Base-by-base conservation (phyloP, 2,329 filamentous ascomycete genomes). In the Talaromyces sp. region DNA sequence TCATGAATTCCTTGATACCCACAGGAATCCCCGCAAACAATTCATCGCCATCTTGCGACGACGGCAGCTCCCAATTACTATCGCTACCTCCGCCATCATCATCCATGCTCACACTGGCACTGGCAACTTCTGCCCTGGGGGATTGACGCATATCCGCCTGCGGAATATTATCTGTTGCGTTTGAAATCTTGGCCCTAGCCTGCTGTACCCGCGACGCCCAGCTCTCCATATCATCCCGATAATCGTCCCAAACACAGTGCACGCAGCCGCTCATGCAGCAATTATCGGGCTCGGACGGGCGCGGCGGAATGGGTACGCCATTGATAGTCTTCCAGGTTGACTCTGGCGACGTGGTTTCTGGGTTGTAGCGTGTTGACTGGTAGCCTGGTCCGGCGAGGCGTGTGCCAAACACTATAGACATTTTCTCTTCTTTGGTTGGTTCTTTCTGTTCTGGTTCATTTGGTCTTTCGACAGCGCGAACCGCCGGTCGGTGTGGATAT, bases 211-310 rank as follows among this genome's bases (percentile, higher is more conserved):
- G 84, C 15, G 80, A 78, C 4, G 88, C 89, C 91, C 92, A 98
- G 62, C 91, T 90, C 74, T 98, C 93, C 77, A 98, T 83, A 58
- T 98, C 95, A 67, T 99, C 93, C 9, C 93, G 84, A 75, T 88
- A 98, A 58, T 86, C 82, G 69, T 97, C 93, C 93, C 93, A 98
- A 2, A 98, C 95, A 75, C 95, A 99, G 74, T 98, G 93, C 55
- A 96, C 93, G 73, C 95, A 99, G 3, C 95, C 95, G 71, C 91
- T 95, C 95, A 99, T 99, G 77, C 95, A 99, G 82, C 95, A 99
- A 72, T 99, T 97, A 70, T 98, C 95, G 3, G 95, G 95, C 76
- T 99, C 93, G 55, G 86, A 83, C 1, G 95, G 95, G 55, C 85
- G 85, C 0, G 92, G 93, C 1, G 95, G 95, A 4, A 98, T 89